phyloP scores from a whole-genome alignment of 2,329 filamentous ascomycete species.

The Diaporthe sp. region DNA sequence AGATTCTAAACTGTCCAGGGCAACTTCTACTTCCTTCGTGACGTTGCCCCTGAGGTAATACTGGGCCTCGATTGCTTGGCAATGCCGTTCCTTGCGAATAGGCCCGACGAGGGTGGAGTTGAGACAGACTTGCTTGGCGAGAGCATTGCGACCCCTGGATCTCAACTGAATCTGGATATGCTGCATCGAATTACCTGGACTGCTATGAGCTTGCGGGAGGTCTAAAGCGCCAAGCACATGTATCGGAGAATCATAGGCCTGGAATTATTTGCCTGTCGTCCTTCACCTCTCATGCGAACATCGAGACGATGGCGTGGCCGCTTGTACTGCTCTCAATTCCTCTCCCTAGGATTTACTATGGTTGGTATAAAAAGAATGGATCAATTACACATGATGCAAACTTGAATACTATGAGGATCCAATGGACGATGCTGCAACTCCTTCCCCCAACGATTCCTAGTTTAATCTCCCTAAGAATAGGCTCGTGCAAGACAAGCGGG shows the following conservation, averaged over 20 bases:
- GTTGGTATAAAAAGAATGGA: no score
- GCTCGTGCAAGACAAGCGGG: neutral
- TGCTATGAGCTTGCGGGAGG: neutral
- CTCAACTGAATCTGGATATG: neutral
- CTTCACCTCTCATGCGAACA: no score
- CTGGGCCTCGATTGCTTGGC: neutral
- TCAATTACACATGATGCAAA: no score
- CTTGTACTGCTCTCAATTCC: neutral
- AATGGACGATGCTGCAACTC: neutral
- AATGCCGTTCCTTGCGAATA: neutral
- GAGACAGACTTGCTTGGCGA: neutral
- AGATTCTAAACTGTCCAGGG: neutral
- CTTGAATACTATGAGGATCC: neutral
- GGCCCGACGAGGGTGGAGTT: slow-evolving; percentile 13
- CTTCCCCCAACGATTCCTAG: neutral
- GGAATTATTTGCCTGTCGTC: no score
- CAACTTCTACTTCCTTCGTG: neutral
- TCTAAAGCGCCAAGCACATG: neutral
- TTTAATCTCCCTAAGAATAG: neutral
- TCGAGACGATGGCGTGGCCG: neutral
- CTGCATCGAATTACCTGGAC: neutral
- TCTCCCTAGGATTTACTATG: neutral
- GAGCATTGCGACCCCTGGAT: neutral
- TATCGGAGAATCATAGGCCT: neutral
- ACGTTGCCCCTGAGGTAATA: slow-evolving; percentile 2